Evolutionary conservation across 2,329 filamentous ascomycete species (phyloP).

Genomic region (Aspergillus ochraceus): DNA sequence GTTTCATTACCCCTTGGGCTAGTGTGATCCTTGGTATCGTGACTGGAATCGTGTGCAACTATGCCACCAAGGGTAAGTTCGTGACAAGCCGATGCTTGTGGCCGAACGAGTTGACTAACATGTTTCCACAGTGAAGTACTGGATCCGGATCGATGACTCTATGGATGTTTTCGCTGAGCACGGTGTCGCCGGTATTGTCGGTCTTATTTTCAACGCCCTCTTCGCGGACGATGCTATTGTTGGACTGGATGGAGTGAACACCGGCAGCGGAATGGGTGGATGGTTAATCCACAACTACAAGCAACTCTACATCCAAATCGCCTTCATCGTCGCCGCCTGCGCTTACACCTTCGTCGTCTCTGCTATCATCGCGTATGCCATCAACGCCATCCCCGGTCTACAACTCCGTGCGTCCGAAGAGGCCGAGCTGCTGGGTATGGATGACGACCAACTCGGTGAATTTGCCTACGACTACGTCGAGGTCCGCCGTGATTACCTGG

Average conservation of each 20-base stretch:
- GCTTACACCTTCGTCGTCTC: slow-evolving; percentile 68
- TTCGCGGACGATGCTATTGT: slow-evolving; percentile 76
- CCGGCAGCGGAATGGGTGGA: slow-evolving; percentile 54
- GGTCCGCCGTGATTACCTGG: slow-evolving; percentile 52
- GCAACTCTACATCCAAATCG: slow-evolving; percentile 70
- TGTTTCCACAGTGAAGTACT: slow-evolving; percentile 61
- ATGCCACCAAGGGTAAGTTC: slow-evolving; percentile 73
- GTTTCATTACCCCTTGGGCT: slow-evolving; percentile 71
- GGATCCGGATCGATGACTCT: slow-evolving; percentile 79
- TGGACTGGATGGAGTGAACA: slow-evolving; percentile 66
- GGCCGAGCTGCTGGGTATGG: slow-evolving; percentile 67
- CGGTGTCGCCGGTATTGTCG: slow-evolving; percentile 78
- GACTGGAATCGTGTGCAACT: slow-evolving; percentile 73
- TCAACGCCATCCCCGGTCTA: slow-evolving; percentile 71
- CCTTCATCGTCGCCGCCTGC: slow-evolving; percentile 65
- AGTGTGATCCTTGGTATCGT: slow-evolving; percentile 61
- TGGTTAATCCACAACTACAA: slow-evolving; percentile 72
- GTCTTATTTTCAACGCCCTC: slow-evolving; percentile 75
- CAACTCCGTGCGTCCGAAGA: slow-evolving; percentile 66
- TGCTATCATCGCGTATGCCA: slow-evolving; percentile 67
- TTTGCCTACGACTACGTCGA: slow-evolving; percentile 56
- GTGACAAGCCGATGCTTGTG: slow-evolving; percentile 19
- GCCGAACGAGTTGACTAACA: slow-evolving; percentile 6
- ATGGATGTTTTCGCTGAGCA: slow-evolving; percentile 92
- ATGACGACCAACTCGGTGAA: slow-evolving; percentile 53